These are phyloP conservation scores for Bruguiera parviflora DNA, from an alignment of 345 rosid genomes.

Conservation along the genomic window DNA sequence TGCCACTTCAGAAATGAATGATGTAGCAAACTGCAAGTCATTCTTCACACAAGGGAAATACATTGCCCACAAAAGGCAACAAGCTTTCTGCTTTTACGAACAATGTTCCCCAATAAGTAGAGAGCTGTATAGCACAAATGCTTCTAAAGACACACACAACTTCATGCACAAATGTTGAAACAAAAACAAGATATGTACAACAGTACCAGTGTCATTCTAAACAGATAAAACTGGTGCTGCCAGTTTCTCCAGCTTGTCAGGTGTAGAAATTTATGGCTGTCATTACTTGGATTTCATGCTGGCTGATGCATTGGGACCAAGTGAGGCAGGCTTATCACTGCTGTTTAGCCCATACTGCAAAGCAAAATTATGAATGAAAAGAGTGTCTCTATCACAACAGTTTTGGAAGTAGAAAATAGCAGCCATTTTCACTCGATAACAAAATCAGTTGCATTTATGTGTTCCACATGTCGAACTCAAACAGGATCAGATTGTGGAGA, in stretches of 20 bases:
- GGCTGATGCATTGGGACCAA: conserved; percentile 24
- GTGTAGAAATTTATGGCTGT: conserved; percentile 4
- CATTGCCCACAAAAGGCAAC: background rate
- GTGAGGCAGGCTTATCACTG: conserved; percentile 14
- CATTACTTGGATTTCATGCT: conserved; percentile 40
- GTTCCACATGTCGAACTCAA: no score
- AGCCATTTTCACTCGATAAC: background rate
- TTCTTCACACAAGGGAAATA: background rate
- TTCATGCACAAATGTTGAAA: background rate
- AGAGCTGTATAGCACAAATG: background rate
- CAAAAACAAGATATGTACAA: background rate
- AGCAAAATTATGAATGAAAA: conserved; percentile 5
- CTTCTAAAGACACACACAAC: conserved; percentile 9
- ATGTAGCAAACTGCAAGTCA: background rate
- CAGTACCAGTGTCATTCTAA: background rate
- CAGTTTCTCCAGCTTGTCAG: conserved; percentile 1
- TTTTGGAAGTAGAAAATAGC: background rate
- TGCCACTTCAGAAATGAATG: background rate
- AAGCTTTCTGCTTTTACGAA: background rate
- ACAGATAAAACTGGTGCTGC: background rate
- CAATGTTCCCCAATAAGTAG: background rate
- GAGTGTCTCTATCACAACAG: background rate
- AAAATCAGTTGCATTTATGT: no score
- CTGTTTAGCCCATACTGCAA: conserved; percentile 53
- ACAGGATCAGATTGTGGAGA: no score